Base-by-base conservation (phyloP, 2,329 filamentous ascomycete species). In the Fusarium sp. region DNA sequence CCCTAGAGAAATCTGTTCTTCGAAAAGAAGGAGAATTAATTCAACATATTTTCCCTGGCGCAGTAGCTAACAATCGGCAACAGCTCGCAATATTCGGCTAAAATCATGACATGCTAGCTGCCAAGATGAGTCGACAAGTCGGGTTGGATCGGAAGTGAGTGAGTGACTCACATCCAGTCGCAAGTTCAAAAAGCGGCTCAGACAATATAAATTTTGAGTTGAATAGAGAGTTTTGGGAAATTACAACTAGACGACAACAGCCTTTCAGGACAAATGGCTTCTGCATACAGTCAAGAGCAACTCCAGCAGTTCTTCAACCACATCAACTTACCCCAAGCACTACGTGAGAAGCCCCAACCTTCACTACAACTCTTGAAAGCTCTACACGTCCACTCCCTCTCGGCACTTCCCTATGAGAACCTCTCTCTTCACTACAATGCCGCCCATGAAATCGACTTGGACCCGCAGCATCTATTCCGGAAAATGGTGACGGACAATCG, bases 321-420 rank as follows among this genome's bases (percentile, higher is more conserved):
- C 20, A 51, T 75, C 22, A 46, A 36, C 29, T 33, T 77, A 5
- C 72, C 74, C 0, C 3, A 69, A 22, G 44, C 17, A 20, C 16
- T 72, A 9, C 71, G 49, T 24, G 36, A 62, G 44, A 56, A 68
- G 27, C 33, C 51, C 4, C 59, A 29, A 38, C 61, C 72, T 33
- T 68, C 72, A 0, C 31, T 74, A 14, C 64, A 33, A 11, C 61
- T 76, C 42, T 62, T 77, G 24, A 67, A 74, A 17, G 69, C 69
- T 4, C 27, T 75, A 3, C 72, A 77, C 12, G 24, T 67, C 3
- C 71, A 75, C 31, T 66, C 63, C 4, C 56, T 76, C 79, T 80
- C 24, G 0, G 82, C 83, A 0, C 81, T 90, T 22, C 87, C 88
- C 0, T 90, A 89, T 63, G 88, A 90, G 62, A 90, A 90, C 67